Base-by-base conservation (phyloP, 1,139 yeast species). In the Candida sojae region DNA sequence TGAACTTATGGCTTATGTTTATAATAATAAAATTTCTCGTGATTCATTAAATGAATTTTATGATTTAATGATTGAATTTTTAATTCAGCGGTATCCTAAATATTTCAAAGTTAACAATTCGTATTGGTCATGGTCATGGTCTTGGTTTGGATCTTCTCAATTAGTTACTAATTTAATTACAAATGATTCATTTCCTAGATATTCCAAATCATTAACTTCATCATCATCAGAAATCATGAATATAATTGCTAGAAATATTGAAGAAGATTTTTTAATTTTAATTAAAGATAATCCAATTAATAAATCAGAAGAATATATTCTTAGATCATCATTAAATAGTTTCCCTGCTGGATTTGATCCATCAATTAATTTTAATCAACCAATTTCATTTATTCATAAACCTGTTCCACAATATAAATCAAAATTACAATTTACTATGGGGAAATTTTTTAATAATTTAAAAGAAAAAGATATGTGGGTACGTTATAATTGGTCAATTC, bases 281-380 rank as follows among this genome's bases (percentile, higher is more conserved):
- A 46, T 71, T 7, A 71, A 71, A 50, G 74, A 73, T 48, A 59
- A 71, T 43, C 75, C 75, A 0, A 47, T 49, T 0, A 59, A 70
- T 39, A 56, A 58, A 13, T 64, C 68, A 2, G 64, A 64, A 45
- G 80, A 75, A 52, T 75, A 73, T 49, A 61, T 61, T 28, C 53
- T 71, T 29, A 57, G 74, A 39, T 73, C 75, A 2, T 55, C 66
- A 10, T 58, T 71, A 9, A 70, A 69, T 10, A 77, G 77, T 6
- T 72, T 71, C 41, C 77, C 79, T 3, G 69, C 74, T 4, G 79
- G 79, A 2, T 73, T 74, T 53, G 77, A 72, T 52, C 79, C 79
- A 4, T 60, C 68, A 8, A 55, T 53, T 3, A 59, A 62, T 41
- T 65, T 62, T 50, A 62, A 71, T 53, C 57, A 67, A 53, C 73